Evolutionary conservation across 768 basidiomycete species (phyloP).

Genomic region (Leccinum subgranulosum): DNA sequence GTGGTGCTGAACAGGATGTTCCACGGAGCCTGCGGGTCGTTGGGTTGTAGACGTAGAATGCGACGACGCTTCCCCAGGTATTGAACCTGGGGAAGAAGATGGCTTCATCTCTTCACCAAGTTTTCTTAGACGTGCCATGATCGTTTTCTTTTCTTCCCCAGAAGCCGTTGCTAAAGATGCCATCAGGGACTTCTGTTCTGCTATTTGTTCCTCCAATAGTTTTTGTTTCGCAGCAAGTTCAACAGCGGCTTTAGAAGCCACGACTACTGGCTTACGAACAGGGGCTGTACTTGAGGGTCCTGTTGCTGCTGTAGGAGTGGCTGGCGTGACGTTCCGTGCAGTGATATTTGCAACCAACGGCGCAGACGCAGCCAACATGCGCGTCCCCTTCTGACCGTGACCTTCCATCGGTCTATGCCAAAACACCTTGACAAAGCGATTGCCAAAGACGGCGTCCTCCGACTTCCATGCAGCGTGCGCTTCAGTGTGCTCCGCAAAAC

Average conservation of each 20-base stretch:
- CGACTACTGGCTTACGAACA: conserved; percentile 36
- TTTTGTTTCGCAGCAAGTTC: conserved; percentile 73
- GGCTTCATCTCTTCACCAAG: conserved; percentile 76
- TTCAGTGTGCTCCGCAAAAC: conserved; percentile 78
- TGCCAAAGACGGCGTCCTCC: conserved; percentile 92
- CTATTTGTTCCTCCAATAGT: conserved; percentile 75
- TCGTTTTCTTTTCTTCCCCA: conserved; percentile 70
- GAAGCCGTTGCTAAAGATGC: conserved; percentile 59
- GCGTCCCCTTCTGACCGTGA: conserved; percentile 74
- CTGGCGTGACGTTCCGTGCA: conserved; percentile 48
- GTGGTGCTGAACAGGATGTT: conserved; percentile 44
- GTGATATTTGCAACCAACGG: conserved; percentile 65
- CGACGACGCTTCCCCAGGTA: conserved; percentile 29
- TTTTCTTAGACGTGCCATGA: conserved; percentile 73
- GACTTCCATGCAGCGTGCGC: conserved; percentile 89
- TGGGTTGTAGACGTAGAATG: conserved; percentile 24
- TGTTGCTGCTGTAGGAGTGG: conserved; percentile 31
- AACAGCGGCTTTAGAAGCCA: conserved; percentile 36
- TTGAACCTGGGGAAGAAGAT: conserved; percentile 28
- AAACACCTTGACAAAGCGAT: conserved; percentile 92
- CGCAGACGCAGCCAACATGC: conserved; percentile 80
- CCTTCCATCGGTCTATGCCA: conserved; percentile 96
- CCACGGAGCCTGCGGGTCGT: conserved; percentile 23
- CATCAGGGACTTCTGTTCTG: conserved; percentile 88
- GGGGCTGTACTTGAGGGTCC: conserved; percentile 23